Conservation (phyloP, 345 rosid species). For the Salix suchowensis region DNA sequence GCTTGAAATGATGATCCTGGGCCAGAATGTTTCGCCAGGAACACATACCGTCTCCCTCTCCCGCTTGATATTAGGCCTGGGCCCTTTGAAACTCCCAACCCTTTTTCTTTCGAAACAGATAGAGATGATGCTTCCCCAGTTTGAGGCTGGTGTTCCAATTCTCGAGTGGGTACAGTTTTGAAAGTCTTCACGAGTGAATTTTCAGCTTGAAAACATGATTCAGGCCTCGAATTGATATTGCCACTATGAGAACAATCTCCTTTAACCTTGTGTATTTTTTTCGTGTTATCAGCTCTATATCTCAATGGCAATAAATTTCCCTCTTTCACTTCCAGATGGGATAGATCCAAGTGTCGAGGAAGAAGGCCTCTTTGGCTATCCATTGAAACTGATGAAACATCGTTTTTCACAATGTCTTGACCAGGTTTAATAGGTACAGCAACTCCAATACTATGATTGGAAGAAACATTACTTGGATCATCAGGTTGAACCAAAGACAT, state of each 20-base stretch:
- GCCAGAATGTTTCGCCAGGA: slow-evolving; percentile 49
- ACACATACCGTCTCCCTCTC: slow-evolving; percentile 44
- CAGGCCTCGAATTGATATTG: slow-evolving; percentile 29
- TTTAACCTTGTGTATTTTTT: slow-evolving; percentile 34
- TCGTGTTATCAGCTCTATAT: slow-evolving; percentile 27
- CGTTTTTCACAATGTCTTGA: slow-evolving; percentile 37
- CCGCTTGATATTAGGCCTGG: slow-evolving; percentile 37
- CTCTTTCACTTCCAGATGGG: slow-evolving; percentile 37
- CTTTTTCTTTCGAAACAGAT: slow-evolving; percentile 31
- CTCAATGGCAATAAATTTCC: slow-evolving; percentile 34
- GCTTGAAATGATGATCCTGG: slow-evolving; percentile 42
- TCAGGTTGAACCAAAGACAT: slow-evolving; percentile 49
- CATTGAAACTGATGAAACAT: slow-evolving; percentile 27
- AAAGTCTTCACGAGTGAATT: slow-evolving; percentile 32
- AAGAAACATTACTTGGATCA: slow-evolving; percentile 38
- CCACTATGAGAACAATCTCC: slow-evolving; percentile 35
- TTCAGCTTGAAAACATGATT: slow-evolving; percentile 30
- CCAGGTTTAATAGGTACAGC: slow-evolving; percentile 40
- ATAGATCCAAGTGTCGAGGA: slow-evolving; percentile 38
- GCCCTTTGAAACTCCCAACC: slow-evolving; percentile 27
- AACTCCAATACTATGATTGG: slow-evolving; percentile 49
- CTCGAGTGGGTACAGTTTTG: slow-evolving; percentile 32
- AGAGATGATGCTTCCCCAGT: slow-evolving; percentile 28
- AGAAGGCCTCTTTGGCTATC: slow-evolving; percentile 45
- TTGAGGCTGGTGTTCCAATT: slow-evolving; percentile 41